Percentiles rank a stretch among this genome's conserved stretches.
These are phyloP conservation scores for grape (Vitis vinifera) DNA, from an alignment of 164 flowering plant genomes.

Conservation along the genomic window DNA sequence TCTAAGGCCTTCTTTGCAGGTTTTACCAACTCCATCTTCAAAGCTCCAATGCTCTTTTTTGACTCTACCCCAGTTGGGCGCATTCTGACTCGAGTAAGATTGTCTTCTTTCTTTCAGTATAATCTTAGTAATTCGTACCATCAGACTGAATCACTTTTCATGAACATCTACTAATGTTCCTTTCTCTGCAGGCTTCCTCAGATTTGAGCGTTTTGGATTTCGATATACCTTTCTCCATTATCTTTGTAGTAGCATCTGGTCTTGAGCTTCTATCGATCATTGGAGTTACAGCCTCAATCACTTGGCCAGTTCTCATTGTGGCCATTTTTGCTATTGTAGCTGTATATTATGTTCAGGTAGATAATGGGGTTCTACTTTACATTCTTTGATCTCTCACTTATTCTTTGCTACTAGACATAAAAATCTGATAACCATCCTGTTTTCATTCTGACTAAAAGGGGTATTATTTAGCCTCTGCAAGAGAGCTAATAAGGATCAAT, in stretches of 20 bases:
- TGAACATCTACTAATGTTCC: background rate
- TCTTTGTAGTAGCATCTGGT: constrained; percentile 36
- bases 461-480: constrained; percentile 69
- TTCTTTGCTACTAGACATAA: background rate
- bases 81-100: constrained; percentile 74
- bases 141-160: too few relatives aligned
- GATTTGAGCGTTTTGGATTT: constrained; percentile 74
- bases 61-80: constrained; percentile 92
- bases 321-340: constrained; percentile 46
- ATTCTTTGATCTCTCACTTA: background rate
- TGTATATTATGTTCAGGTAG: constrained; percentile 67
- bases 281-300: constrained; percentile 65
- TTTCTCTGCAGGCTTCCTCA: constrained; percentile 71
- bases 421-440: background rate
- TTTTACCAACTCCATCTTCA: constrained; percentile 62
- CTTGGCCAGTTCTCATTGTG: constrained; percentile 86
- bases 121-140: background rate
- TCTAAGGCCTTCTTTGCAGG: constrained; percentile 69
- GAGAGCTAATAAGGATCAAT: constrained; percentile 74
- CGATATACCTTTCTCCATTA: constrained; percentile 62
- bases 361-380: background rate
- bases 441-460: constrained; percentile 30
- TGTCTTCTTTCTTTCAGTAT: background rate
- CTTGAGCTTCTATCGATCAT: constrained; percentile 43
- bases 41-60: constrained; percentile 89